A percentile compares a stretch with the other conserved stretches of the same genome.
phyloP scores from a whole-genome alignment of 2,329 filamentous ascomycete species.

The Fusarium dlaminii region DNA sequence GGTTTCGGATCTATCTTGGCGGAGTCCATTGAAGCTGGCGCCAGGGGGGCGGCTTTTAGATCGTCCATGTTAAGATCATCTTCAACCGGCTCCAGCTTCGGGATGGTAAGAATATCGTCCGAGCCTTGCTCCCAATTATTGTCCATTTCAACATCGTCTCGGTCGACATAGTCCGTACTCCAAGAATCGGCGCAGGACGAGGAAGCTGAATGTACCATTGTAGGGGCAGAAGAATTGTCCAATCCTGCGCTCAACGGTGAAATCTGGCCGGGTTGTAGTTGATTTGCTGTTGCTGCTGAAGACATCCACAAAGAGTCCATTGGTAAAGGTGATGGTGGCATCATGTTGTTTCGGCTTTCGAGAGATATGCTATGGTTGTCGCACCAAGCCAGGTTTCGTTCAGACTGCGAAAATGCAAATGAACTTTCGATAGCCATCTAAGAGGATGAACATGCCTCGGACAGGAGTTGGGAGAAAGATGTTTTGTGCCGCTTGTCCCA shows the following conservation, averaged over 20 bases:
- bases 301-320: constrained; percentile 46
- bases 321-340: constrained; percentile 47
- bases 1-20: constrained; percentile 50
- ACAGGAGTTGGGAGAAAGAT: constrained; percentile 8
- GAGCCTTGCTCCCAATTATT: constrained; percentile 58
- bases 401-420: constrained; percentile 54
- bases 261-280: constrained; percentile 58
- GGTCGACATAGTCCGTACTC: constrained; percentile 54
- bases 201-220: constrained; percentile 57
- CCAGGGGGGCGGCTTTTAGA: constrained; percentile 55
- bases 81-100: constrained; percentile 67
- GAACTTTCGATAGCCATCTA: constrained; percentile 59
- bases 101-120: constrained; percentile 57
- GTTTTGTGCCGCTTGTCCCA: constrained; percentile 5
- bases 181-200: constrained; percentile 59
- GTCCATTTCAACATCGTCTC: constrained; percentile 53
- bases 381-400: constrained; percentile 57
- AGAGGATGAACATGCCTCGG: constrained; percentile 7
- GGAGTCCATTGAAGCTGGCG: constrained; percentile 33
- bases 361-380: constrained; percentile 57
- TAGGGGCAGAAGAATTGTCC: constrained; percentile 55
- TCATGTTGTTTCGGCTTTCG: constrained; percentile 45
- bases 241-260: constrained; percentile 64
- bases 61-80: constrained; percentile 65
- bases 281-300: constrained; percentile 34